These are phyloP conservation scores for Chytriomyces hyalinus DNA, from an alignment of 192 early-diverging fungal genomes.

Conservation along the genomic window DNA sequence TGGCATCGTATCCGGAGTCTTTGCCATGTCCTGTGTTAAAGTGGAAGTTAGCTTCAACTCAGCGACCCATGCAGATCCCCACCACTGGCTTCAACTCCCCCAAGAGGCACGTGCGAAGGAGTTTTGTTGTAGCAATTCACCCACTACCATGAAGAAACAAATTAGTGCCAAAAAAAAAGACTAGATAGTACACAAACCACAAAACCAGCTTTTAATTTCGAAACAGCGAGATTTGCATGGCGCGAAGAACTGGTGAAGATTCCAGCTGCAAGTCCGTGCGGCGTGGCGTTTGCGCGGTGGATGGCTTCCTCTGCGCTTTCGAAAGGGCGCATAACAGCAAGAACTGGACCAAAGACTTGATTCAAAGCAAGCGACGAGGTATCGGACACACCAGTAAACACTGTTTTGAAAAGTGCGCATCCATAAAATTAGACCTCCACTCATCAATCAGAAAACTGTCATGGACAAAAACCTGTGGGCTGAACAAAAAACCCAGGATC, in stretches of 20 bases:
- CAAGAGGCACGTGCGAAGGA: slow-evolving; percentile 61
- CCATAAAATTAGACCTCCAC: no score
- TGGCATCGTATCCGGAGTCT: slow-evolving; percentile 35
- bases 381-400: slow-evolving; percentile 67
- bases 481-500: slow-evolving; percentile 38
- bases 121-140: slow-evolving; percentile 65
- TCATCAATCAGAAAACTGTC: no score
- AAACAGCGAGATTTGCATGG: background rate
- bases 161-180: background rate
- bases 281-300: background rate
- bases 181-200: background rate
- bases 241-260: background rate
- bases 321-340: slow-evolving; percentile 26
- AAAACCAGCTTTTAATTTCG: slow-evolving; percentile 15
- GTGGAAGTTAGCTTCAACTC: background rate
- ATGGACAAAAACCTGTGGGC: slow-evolving; percentile 54
- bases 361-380: slow-evolving; percentile 70
- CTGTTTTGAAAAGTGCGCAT: background rate
- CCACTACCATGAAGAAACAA: slow-evolving; percentile 54
- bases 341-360: slow-evolving; percentile 52
- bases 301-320: background rate
- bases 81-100: slow-evolving; percentile 52
- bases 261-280: slow-evolving; percentile 27
- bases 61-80: background rate
- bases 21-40: slow-evolving; percentile 27